These are phyloP conservation scores for Penicillium frequentans DNA, from an alignment of 2,329 filamentous ascomycete species.

Conservation along the genomic window DNA sequence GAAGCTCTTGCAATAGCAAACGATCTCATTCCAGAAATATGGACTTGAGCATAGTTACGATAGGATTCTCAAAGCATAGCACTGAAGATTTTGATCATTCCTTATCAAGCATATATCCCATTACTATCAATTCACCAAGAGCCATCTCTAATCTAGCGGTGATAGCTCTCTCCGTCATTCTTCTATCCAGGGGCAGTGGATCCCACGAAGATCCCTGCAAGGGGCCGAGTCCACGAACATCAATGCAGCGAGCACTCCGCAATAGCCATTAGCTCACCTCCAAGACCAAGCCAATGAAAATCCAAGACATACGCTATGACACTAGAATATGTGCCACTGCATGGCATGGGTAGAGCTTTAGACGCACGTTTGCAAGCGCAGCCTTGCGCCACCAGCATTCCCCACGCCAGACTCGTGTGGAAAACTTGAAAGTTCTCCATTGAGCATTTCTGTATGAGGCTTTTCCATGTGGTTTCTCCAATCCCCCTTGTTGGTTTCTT, in stretches of 20 bases:
- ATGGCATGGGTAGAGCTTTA: neutral
- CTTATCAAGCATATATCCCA: too few species aligned
- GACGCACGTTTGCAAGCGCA: neutral
- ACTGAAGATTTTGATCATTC: too few species aligned
- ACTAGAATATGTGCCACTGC: neutral
- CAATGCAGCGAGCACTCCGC: neutral
- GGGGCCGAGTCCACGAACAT: neutral
- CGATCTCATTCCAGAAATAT: neutral
- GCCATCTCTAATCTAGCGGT: neutral
- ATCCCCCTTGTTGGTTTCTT: neutral
- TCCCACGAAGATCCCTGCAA: neutral
- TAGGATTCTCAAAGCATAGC: too few species aligned
- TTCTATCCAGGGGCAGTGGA: neutral
- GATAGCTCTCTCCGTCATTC: neutral
- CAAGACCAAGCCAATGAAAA: neutral
- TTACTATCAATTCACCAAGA: neutral
- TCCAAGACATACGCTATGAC: neutral
- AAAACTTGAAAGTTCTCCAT: neutral
- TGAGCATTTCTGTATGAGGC: neutral
- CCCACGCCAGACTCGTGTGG: neutral
- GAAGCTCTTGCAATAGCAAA: neutral
- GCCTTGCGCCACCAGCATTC: neutral
- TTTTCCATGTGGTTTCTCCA: neutral
- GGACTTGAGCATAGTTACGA: neutral
- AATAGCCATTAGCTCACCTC: neutral